Evolutionary conservation across 2,329 filamentous ascomycete genomes (phyloP).

Genomic region (Plectosphaerella sp.): DNA sequence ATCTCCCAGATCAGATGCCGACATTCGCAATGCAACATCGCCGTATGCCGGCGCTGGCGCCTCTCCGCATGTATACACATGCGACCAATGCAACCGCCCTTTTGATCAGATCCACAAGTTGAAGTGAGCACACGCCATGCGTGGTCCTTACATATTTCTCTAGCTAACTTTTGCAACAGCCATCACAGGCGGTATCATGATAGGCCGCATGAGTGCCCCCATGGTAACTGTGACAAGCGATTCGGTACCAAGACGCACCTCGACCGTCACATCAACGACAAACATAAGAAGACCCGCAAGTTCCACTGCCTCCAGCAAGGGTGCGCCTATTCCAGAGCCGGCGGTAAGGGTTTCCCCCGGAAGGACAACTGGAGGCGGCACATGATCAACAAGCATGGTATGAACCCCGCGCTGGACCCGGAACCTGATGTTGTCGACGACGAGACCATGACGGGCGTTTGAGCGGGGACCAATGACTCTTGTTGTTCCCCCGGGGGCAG

Average conservation of each 20-base stretch:
- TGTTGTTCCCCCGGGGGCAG: too few relatives aligned
- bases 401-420: slow-evolving; percentile 16
- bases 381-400: slow-evolving; percentile 55
- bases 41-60: slow-evolving; percentile 16
- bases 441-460: slow-evolving; percentile 10
- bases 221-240: slow-evolving; percentile 46
- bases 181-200: slow-evolving; percentile 59
- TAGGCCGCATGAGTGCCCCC: slow-evolving; percentile 53
- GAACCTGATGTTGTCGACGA: slow-evolving; percentile 15
- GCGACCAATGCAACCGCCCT: slow-evolving; percentile 36
- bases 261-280: slow-evolving; percentile 58
- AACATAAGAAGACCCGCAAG: slow-evolving; percentile 55
- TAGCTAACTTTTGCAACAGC: slow-evolving; percentile 24
- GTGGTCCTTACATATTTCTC: too few relatives aligned
- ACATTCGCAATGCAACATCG: slow-evolving; percentile 31
- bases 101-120: slow-evolving; percentile 59
- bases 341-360: slow-evolving; percentile 54
- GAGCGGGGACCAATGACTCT: neutral
- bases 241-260: slow-evolving; percentile 61
- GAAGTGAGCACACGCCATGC: slow-evolving; percentile 36
- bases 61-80: slow-evolving; percentile 26
- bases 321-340: slow-evolving; percentile 51
- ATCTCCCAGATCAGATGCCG: slow-evolving; percentile 33
- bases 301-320: slow-evolving; percentile 52
- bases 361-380: slow-evolving; percentile 62